These are phyloP conservation scores for Trichophyton schoenleinii DNA, from an alignment of 2,329 filamentous ascomycete species.

Conservation along the genomic window DNA sequence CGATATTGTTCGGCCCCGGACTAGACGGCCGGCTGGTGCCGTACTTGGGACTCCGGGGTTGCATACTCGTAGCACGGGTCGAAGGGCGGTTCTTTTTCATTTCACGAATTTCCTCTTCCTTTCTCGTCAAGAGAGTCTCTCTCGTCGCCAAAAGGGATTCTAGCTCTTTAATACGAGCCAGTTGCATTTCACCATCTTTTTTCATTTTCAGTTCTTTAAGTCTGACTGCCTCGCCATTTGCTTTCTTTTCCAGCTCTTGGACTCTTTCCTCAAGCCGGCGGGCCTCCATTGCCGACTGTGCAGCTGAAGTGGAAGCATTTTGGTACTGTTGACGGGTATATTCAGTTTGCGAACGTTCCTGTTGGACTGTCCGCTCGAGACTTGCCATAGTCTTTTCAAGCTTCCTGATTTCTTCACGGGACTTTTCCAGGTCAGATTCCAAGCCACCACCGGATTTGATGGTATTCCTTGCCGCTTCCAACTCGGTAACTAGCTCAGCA, in stretches of 20 bases:
- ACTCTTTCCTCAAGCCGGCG: slow-evolving; percentile 28
- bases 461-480: slow-evolving; percentile 28
- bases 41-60: slow-evolving; percentile 31
- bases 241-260: slow-evolving; percentile 25
- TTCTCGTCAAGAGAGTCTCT: slow-evolving; percentile 29
- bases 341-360: slow-evolving; percentile 32
- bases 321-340: slow-evolving; percentile 38
- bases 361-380: slow-evolving; percentile 29
- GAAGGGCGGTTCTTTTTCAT: slow-evolving; percentile 34
- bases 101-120: slow-evolving; percentile 35
- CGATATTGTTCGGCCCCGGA: slow-evolving; percentile 25
- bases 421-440: slow-evolving; percentile 30
- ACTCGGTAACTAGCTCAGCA: slow-evolving; percentile 25
- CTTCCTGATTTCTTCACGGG: slow-evolving; percentile 28
- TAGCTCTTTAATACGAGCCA: slow-evolving; percentile 28
- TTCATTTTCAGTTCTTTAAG: slow-evolving; percentile 29
- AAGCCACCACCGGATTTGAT: slow-evolving; percentile 30
- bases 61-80: slow-evolving; percentile 32
- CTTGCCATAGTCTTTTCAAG: slow-evolving; percentile 25
- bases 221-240: slow-evolving; percentile 25
- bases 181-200: slow-evolving; percentile 23
- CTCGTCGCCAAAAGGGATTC: slow-evolving; percentile 25
- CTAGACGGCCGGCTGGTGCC: slow-evolving; percentile 29
- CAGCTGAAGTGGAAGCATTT: slow-evolving; percentile 33
- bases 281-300: slow-evolving; percentile 29